Conservation (phyloP, 169 alveolate species). For the Plasmodium gonderi region DNA sequence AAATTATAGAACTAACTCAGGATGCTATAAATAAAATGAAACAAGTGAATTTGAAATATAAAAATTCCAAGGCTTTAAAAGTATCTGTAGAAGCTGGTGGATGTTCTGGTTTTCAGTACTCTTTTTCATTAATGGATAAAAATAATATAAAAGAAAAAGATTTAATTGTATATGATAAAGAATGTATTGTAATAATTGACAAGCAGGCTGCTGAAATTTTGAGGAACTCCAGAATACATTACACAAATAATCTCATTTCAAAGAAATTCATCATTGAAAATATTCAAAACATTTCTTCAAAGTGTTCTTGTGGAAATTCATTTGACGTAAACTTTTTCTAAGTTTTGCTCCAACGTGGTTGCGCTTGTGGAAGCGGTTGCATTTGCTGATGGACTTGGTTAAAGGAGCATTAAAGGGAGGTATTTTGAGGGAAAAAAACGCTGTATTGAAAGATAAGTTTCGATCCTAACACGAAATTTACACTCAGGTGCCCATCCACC, state of each 20-base stretch:
- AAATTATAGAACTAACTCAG: slow-evolving; percentile 6
- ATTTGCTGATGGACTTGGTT: too few relatives aligned
- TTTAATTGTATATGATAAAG: slow-evolving; percentile 71
- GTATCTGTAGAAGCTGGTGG: slow-evolving; percentile 85
- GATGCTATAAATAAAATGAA: slow-evolving; percentile 79
- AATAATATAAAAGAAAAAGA: slow-evolving; percentile 60
- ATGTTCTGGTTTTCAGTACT: slow-evolving; percentile 86
- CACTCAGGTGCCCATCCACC: too few relatives aligned
- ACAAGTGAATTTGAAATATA: slow-evolving; percentile 49
- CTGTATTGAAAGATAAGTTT: too few relatives aligned
- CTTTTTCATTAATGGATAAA: slow-evolving; percentile 77
- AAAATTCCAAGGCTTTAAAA: slow-evolving; percentile 71
- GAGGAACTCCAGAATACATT: slow-evolving; percentile 78
- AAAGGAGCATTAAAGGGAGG: too few relatives aligned
- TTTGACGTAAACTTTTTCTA: slow-evolving; percentile 76
- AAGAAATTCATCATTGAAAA: slow-evolving; percentile 80
- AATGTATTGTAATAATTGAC: slow-evolving; percentile 78
- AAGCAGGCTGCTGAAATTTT: slow-evolving; percentile 76
- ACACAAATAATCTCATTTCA: slow-evolving; percentile 78
- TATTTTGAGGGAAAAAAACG: too few relatives aligned
- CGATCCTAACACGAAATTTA: too few relatives aligned
- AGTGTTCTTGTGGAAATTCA: slow-evolving; percentile 86
- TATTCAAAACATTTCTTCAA: slow-evolving; percentile 80
- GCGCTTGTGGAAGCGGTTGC: too few relatives aligned
- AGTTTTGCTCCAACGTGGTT: too few relatives aligned